Evolutionary conservation across 345 rosid species (phyloP).

Genomic region (Rhizophora mangle): DNA sequence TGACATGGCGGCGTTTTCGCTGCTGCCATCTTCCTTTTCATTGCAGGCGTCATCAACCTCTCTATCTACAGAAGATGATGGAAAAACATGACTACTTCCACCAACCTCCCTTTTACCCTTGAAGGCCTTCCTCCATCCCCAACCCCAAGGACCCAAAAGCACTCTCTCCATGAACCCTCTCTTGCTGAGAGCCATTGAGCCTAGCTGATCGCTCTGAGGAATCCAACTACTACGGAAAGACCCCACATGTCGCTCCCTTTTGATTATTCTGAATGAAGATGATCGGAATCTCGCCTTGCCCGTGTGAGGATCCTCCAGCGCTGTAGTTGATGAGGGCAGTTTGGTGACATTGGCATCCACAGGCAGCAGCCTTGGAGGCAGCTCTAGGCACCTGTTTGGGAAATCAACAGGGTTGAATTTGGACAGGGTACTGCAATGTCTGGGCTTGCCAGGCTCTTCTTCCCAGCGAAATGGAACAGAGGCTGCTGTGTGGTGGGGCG

Average conservation of each 20-base stretch:
- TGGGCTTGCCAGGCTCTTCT: slow-evolving; percentile 85
- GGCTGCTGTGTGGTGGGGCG: slow-evolving; percentile 59
- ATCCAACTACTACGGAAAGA: slow-evolving; percentile 32
- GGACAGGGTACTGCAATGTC: slow-evolving; percentile 33
- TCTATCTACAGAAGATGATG: slow-evolving; percentile 43
- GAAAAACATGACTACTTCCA: slow-evolving; percentile 57
- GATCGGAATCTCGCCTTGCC: slow-evolving; percentile 32
- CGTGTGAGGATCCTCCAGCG: slow-evolving; percentile 38
- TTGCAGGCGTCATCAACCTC: slow-evolving; percentile 11
- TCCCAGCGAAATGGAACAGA: slow-evolving; percentile 91
- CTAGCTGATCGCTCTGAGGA: slow-evolving; percentile 28
- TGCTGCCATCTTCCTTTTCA: slow-evolving; percentile 28
- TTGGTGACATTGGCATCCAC: slow-evolving; percentile 41
- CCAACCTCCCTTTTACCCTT: slow-evolving; percentile 42
- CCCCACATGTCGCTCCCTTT: slow-evolving; percentile 42
- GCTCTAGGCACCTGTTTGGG: slow-evolving; percentile 43
- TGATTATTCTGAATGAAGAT: slow-evolving; percentile 36
- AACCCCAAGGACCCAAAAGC: slow-evolving; percentile 37
- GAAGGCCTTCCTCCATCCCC: slow-evolving; percentile 32
- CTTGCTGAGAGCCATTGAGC: slow-evolving; percentile 19
- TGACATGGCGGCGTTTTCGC: slow-evolving; percentile 31
- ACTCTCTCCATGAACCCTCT: slow-evolving; percentile 34
- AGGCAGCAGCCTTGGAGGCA: slow-evolving; percentile 61
- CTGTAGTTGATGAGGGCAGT: slow-evolving; percentile 46
- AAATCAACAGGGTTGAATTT: slow-evolving; percentile 18